Percentiles rank a stretch among this genome's conserved stretches.
phyloP scores from a whole-genome alignment of 176 grass and related monocot species.

The Cenchrus purpureus region DNA sequence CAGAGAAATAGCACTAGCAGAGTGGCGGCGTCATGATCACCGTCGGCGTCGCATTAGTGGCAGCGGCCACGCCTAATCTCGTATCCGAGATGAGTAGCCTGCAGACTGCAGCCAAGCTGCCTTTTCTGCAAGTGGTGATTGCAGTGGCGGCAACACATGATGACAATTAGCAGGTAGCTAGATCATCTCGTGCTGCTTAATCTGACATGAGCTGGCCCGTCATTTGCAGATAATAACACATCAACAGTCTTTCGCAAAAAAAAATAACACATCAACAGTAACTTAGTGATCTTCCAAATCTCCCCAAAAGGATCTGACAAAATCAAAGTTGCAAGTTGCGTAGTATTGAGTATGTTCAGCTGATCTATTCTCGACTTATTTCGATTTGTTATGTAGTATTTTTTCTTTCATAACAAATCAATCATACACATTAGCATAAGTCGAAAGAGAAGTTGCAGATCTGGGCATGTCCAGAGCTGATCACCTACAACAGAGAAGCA shows the following conservation, averaged over 20 bases:
- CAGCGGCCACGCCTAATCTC: constrained; percentile 13
- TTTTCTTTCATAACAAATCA: too few species aligned
- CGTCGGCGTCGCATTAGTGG: constrained; percentile 40
- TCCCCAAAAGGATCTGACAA: background rate
- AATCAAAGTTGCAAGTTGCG: background rate
- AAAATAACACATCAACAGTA: background rate
- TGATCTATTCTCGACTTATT: too few species aligned
- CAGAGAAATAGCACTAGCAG: background rate
- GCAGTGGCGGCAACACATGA: background rate
- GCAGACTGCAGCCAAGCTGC: background rate
- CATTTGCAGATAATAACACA: constrained; percentile 6
- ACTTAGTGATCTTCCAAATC: background rate
- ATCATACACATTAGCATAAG: too few species aligned
- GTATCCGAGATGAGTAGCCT: background rate
- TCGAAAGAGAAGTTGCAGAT: too few species aligned
- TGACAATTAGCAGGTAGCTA: background rate
- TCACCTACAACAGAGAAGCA: too few species aligned
- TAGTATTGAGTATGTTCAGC: too few species aligned
- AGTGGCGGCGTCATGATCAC: constrained; percentile 28
- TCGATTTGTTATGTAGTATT: too few species aligned
- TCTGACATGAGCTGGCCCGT: background rate
- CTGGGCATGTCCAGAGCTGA: too few species aligned
- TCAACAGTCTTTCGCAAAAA: too few species aligned
- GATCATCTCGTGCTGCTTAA: background rate
- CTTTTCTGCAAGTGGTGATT: background rate